These are phyloP conservation scores for Colletotrichum liriopes DNA, from an alignment of 2,329 filamentous ascomycete species.

Conservation along the genomic window DNA sequence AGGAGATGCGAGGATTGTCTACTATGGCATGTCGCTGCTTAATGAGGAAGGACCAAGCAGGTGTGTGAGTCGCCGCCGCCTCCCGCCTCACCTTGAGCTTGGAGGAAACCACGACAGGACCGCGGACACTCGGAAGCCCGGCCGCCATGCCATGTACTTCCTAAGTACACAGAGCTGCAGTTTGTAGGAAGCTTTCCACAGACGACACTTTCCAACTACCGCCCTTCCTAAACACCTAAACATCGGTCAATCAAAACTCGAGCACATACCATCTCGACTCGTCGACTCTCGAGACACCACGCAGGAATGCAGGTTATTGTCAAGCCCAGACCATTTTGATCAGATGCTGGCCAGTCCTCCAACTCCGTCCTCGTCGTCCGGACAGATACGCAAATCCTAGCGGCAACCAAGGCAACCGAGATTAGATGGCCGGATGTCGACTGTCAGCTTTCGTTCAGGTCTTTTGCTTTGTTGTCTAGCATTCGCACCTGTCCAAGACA, in stretches of 20 bases:
- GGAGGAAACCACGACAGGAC: constrained; percentile 9
- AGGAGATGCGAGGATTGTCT: constrained; percentile 4
- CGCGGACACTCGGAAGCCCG: constrained; percentile 14
- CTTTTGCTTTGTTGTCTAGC: background rate
- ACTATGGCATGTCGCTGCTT: constrained; percentile 24
- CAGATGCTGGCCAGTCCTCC: constrained; percentile 2
- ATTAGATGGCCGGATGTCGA: background rate
- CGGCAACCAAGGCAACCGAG: background rate
- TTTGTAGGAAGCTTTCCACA: background rate
- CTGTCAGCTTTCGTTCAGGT: background rate
- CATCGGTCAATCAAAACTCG: background rate
- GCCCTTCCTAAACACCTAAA: background rate
- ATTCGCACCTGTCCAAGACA: background rate
- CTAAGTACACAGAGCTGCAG: background rate
- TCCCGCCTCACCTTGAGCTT: background rate
- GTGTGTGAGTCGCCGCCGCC: constrained; percentile 5
- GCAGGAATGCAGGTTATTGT: constrained; percentile 8
- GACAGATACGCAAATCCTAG: background rate
- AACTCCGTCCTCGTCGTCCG: background rate
- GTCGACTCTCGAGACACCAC: background rate
- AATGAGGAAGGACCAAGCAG: constrained; percentile 28
- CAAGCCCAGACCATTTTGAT: constrained; percentile 2
- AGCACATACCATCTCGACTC: constrained; percentile 3
- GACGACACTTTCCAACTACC: constrained; percentile 4
- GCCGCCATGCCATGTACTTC: constrained; percentile 1